A percentile compares a stretch with the other conserved stretches of the same genome.
phyloP scores from a whole-genome alignment of 2,329 filamentous ascomycete genomes.

The Pseudocercospora pini-densiflorae region DNA sequence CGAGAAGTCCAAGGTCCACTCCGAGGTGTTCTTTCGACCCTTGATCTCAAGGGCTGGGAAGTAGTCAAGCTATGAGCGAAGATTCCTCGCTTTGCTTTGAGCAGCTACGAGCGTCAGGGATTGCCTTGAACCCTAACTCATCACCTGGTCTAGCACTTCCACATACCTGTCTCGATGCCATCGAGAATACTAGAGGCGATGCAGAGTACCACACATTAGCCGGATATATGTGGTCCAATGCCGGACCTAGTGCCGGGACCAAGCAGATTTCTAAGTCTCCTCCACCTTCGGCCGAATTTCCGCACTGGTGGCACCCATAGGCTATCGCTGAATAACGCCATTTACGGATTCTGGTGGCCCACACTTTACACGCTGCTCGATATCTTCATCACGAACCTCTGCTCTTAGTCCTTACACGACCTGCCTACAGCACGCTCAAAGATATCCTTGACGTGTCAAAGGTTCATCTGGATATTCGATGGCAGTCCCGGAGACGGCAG shows the following conservation, averaged over 20 bases:
- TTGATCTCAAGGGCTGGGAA: conserved; percentile 63
- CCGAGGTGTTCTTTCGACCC: conserved; percentile 66
- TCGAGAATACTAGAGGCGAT: not conserved
- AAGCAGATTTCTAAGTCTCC: conserved; percentile 9
- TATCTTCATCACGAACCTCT: too few relatives aligned
- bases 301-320: conserved; percentile 8
- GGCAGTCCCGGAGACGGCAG: not conserved
- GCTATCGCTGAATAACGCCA: not conserved
- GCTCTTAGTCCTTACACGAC: too few relatives aligned
- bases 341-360: not conserved
- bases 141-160: not conserved
- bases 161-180: not conserved
- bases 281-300: conserved; percentile 19
- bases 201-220: not conserved
- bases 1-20: conserved; percentile 75
- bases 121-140: not conserved
- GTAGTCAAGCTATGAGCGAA: conserved; percentile 60
- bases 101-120: not conserved
- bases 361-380: not conserved
- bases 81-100: not conserved
- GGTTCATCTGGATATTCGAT: too few relatives aligned
- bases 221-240: conserved; percentile 6
- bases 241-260: conserved; percentile 6
- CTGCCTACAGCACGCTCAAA: too few relatives aligned
- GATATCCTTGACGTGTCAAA: too few relatives aligned